Evolutionary conservation across 441 rosid genomes (phyloP).

Genomic region (Macaranga tanarius): DNA sequence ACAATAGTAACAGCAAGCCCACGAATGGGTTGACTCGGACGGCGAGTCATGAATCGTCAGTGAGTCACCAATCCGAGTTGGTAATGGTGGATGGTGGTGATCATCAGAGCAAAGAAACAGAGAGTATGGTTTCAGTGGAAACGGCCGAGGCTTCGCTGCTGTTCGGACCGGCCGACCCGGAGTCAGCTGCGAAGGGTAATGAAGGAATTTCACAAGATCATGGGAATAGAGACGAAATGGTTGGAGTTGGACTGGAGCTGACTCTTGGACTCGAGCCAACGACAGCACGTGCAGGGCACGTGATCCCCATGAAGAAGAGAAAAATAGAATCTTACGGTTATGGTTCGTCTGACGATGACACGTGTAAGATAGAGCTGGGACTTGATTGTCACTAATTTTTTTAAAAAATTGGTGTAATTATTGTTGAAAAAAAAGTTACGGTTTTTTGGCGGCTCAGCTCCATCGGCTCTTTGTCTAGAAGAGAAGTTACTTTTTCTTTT

Average conservation of each 20-base stretch:
- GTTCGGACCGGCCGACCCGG: conserved; percentile 31
- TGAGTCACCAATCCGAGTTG: conserved; percentile 66
- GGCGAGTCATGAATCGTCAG: conserved; percentile 74
- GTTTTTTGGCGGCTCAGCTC: conserved; percentile 38
- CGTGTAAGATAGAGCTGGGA: conserved; percentile 48
- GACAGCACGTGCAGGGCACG: conserved; percentile 23
- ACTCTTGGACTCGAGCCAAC: conserved; percentile 48
- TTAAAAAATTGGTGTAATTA: background rate
- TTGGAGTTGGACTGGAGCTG: conserved; percentile 52
- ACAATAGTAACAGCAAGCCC: background rate
- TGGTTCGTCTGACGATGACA: conserved; percentile 27
- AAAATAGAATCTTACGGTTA: conserved; percentile 28
- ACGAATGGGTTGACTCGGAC: conserved; percentile 45
- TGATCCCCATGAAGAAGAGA: conserved; percentile 53
- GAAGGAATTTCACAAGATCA: background rate
- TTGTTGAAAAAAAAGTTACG: conserved; percentile 11
- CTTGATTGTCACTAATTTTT: conserved; percentile 21
- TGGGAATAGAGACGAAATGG: background rate
- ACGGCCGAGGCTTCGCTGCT: conserved; percentile 43
- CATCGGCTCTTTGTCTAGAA: conserved; percentile 24
- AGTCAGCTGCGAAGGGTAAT: conserved; percentile 15
- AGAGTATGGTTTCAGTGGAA: conserved; percentile 62
- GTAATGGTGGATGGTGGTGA: conserved; percentile 48
- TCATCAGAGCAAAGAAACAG: conserved; percentile 45
- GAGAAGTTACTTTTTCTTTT: conserved; percentile 14